These are phyloP conservation scores for Gastrolobium bilobum DNA, from an alignment of 306 rosid species.

Conservation along the genomic window DNA sequence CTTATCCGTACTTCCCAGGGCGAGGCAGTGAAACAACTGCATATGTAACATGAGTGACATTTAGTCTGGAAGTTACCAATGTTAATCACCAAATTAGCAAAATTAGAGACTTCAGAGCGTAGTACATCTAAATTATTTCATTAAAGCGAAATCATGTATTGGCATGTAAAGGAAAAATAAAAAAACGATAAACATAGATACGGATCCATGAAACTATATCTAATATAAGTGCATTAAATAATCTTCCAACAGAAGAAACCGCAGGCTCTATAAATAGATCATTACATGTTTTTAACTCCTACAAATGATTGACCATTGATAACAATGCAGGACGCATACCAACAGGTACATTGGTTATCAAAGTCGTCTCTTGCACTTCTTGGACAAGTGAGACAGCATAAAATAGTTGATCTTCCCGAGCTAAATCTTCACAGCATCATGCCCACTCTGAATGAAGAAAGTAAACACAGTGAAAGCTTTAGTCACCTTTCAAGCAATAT, in stretches of 20 bases:
- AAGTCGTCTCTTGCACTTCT: constrained; percentile 78
- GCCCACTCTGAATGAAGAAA: constrained; percentile 50
- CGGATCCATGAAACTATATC: constrained; percentile 23
- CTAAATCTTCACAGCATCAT: constrained; percentile 49
- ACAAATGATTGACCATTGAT: constrained; percentile 35
- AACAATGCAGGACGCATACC: constrained; percentile 88
- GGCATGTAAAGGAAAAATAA: neutral
- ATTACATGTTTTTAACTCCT: constrained; percentile 28
- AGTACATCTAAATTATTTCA: constrained; percentile 37
- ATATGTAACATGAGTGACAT: neutral
- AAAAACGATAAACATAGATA: constrained; percentile 24
- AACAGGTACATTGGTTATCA: constrained; percentile 68
- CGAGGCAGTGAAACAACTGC: too few relatives aligned
- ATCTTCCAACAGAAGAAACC: constrained; percentile 5
- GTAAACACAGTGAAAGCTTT: constrained; percentile 28
- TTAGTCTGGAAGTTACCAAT: neutral
- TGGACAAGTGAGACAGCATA: constrained; percentile 39
- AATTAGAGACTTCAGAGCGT: neutral
- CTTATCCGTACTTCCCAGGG: too few relatives aligned
- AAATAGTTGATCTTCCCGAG: constrained; percentile 7
- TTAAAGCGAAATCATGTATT: neutral
- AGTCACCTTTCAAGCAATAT: constrained; percentile 41
- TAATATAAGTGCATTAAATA: constrained; percentile 33
- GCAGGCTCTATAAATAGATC: constrained; percentile 15
- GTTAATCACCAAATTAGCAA: neutral